phyloP scores from a whole-genome alignment of 768 basidiomycete species.

The Coprinopsis strossmayeri region DNA sequence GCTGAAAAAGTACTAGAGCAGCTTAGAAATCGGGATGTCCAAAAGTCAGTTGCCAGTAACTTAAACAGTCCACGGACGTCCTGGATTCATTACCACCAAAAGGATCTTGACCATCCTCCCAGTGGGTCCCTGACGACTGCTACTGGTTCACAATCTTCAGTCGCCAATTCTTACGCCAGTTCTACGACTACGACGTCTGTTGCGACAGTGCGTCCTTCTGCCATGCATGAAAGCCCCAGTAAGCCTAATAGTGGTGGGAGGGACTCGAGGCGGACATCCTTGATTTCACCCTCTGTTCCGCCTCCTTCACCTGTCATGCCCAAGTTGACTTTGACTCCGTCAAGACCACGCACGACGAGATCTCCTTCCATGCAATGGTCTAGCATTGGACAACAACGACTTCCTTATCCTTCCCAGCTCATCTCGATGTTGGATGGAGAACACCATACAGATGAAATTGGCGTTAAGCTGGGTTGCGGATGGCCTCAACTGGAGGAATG shows the following conservation, averaged over 20 bases:
- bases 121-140: background rate
- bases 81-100: conserved; percentile 37
- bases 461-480: conserved; percentile 72
- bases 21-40: conserved; percentile 50
- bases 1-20: conserved; percentile 68
- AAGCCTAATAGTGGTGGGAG: conserved; percentile 16
- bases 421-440: conserved; percentile 71
- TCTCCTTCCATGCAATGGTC: conserved; percentile 44
- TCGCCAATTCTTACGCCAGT: conserved; percentile 3
- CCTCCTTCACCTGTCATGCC: conserved; percentile 35
- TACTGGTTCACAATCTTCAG: background rate
- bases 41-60: conserved; percentile 30
- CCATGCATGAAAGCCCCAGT: conserved; percentile 19
- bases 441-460: conserved; percentile 89
- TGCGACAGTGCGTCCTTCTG: conserved; percentile 4
- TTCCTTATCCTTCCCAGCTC: conserved; percentile 32
- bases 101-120: conserved; percentile 14
- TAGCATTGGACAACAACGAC: conserved; percentile 15
- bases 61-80: conserved; percentile 33
- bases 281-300: conserved; percentile 26
- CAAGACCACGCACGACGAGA: conserved; percentile 45
- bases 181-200: conserved; percentile 7
- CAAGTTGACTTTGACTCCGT: conserved; percentile 27
- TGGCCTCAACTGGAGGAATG: conserved; percentile 79
- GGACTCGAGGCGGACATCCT: conserved; percentile 34